Percentiles rank a stretch among this genome's conserved stretches.
Evolutionary conservation across 2,329 filamentous ascomycete genomes (phyloP).

Genomic region (Dendrostoma leiphaemia): DNA sequence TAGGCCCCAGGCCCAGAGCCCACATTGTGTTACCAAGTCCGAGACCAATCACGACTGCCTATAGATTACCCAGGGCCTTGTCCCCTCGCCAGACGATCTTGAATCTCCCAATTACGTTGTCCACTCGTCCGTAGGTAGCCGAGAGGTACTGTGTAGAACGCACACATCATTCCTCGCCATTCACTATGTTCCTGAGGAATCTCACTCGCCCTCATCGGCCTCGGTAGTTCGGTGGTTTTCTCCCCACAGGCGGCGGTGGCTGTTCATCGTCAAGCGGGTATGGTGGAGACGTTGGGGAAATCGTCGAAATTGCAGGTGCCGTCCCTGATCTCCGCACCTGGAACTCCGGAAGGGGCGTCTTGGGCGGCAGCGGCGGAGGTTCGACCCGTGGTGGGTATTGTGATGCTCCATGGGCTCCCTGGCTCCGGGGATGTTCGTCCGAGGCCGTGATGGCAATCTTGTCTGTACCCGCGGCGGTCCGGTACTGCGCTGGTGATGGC

Average conservation of each 20-base stretch:
- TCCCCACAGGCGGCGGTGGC: conserved; percentile 79
- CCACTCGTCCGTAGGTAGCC: too few species aligned
- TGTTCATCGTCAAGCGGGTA: conserved; percentile 80
- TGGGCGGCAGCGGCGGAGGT: conserved; percentile 73
- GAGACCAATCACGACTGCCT: not conserved
- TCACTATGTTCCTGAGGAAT: not conserved
- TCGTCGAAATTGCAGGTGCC: conserved; percentile 8
- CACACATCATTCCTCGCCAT: not conserved
- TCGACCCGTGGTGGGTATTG: conserved; percentile 42
- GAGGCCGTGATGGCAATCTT: conserved; percentile 63
- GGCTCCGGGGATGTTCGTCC: conserved; percentile 55
- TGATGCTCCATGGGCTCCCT: conserved; percentile 23
- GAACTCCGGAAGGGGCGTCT: conserved; percentile 66
- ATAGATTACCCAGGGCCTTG: not conserved
- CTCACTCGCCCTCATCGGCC: conserved; percentile 38
- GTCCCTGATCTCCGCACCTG: conserved; percentile 28
- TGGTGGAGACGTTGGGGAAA: conserved; percentile 48
- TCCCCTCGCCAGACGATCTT: not conserved
- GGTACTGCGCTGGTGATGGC: conserved; percentile 59
- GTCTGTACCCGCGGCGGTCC: conserved; percentile 58
- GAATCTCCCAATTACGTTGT: not conserved
- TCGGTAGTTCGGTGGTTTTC: conserved; percentile 71
- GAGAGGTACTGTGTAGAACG: too few species aligned
- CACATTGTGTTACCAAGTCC: not conserved
- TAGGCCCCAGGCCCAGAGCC: not conserved